A percentile compares a stretch with the other conserved stretches of the same genome.
phyloP scores from a whole-genome alignment of 176 grass and related monocot genomes.

The Calamus simplicifolius region DNA sequence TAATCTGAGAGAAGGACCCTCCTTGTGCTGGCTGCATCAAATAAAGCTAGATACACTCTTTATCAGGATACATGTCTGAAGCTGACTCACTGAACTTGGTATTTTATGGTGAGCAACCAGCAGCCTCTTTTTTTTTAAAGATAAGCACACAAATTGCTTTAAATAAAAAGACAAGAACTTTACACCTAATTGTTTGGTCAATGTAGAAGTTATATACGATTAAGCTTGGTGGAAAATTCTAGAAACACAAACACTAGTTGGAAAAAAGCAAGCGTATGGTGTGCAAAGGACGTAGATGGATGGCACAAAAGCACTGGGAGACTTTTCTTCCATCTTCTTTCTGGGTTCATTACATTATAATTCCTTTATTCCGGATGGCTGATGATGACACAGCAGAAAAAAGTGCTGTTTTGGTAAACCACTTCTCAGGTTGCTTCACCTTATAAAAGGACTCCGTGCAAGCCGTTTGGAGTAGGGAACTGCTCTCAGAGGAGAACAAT shows the following conservation, averaged over 20 bases:
- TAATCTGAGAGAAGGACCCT: no score
- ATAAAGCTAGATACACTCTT: no score
- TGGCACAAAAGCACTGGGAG: conserved; percentile 3
- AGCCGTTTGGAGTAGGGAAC: conserved; percentile 18
- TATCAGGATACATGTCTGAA: no score
- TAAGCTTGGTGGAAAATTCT: no score
- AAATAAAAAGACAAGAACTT: no score
- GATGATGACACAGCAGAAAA: conserved; percentile 34
- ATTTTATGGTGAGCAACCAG: no score
- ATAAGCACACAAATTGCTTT: no score
- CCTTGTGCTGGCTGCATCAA: no score
- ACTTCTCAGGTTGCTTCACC: conserved; percentile 8
- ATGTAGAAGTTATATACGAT: no score
- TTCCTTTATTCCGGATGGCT: conserved; percentile 29
- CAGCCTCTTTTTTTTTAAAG: no score
- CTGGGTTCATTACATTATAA: conserved; percentile 19
- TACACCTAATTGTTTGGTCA: no score
- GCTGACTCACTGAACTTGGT: no score
- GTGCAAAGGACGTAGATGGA: conserved; percentile 25
- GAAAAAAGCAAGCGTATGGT: background rate
- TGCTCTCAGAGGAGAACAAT: conserved; percentile 26
- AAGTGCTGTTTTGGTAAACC: conserved; percentile 1
- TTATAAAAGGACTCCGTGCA: conserved; percentile 27
- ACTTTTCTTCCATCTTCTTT: conserved; percentile 18
- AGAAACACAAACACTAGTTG: conserved; percentile 3